Base-by-base conservation (phyloP, 805 yeast genomes). In the Sugiyamaella mastotermitis region DNA sequence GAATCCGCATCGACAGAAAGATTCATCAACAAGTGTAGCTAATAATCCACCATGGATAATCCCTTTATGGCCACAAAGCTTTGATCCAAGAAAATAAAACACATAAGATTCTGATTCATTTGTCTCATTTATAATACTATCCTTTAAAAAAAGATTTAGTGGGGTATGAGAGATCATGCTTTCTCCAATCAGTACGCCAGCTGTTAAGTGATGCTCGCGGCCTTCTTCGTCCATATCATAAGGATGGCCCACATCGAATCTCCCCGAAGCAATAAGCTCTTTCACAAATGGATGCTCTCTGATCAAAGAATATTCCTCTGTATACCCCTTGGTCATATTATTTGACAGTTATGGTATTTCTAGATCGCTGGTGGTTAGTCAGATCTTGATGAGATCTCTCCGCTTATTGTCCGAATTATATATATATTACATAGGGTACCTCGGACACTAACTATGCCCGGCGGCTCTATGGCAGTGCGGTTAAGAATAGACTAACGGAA, bases 11-110 rank as follows among this genome's bases (percentile, higher is more conserved):
- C 77, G 69, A 52, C 95, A 85, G 20, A 92, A 64, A 0, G 81
- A 79, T 55, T 92, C 98, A 59, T 90, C 98, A 22, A 92, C 47
- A 17, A 92, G 61, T 2, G 95, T 81, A 1, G 95, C 76, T 3
- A 87, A 60, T 3, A 88, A 69, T 1, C 98, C 98, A 49, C 90
- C 88, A 56, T 92, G 97, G 14, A 90, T 73, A 37, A 76, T 75
- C 0, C 84, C 84, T 34, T 79, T 82, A 34, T 72, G 74, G 35
- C 88, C 84, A 5, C 77, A 66, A 26, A 87, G 56, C 25, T 71
- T 67, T 4, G 64, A 55, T 1, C 96, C 96, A 26, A 88, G 56
- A 51, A 83, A 87, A 49, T 77, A 77, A 51, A 84, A 78, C 1
- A 80, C 76, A 5, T 72, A 68, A 38, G 83, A 48, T 45, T 78